These are phyloP conservation scores for Exophiala spinifera DNA, from an alignment of 2,329 filamentous ascomycete species.

Conservation along the genomic window DNA sequence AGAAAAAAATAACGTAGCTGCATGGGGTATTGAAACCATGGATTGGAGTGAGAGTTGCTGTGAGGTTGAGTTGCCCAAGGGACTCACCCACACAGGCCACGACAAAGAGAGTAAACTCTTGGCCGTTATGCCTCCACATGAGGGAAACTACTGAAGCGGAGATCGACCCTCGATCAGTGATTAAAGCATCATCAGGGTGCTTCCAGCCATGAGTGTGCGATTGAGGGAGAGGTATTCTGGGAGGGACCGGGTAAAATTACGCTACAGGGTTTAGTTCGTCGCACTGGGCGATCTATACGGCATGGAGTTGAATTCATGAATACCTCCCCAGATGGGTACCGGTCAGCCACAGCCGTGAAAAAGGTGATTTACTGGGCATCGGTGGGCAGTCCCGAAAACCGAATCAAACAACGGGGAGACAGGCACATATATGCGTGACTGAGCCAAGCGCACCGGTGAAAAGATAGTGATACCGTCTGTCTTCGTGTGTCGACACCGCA, in stretches of 20 bases:
- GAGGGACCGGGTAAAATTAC: slow-evolving; percentile 7
- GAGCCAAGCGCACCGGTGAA: too few relatives aligned
- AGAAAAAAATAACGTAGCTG: background rate
- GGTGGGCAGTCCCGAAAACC: too few relatives aligned
- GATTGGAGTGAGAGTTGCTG: background rate
- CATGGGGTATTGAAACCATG: background rate
- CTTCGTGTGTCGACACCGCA: background rate
- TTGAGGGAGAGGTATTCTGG: too few relatives aligned
- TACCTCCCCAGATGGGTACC: too few relatives aligned
- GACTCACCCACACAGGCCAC: background rate
- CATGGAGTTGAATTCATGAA: too few relatives aligned
- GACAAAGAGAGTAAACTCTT: background rate
- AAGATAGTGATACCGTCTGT: too few relatives aligned
- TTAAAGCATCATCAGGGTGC: background rate
- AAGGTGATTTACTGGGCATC: too few relatives aligned
- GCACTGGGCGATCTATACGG: too few relatives aligned
- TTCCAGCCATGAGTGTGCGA: too few relatives aligned
- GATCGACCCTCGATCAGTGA: background rate
- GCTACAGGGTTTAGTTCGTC: slow-evolving; percentile 3
- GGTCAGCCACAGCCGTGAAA: too few relatives aligned
- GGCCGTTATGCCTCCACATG: background rate
- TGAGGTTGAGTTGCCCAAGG: background rate
- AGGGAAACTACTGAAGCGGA: background rate
- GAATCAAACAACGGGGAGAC: too few relatives aligned
- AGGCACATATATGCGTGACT: background rate